Conservation (phyloP, 352 stramenopile species). For the Phytopythium mirpurense region DNA sequence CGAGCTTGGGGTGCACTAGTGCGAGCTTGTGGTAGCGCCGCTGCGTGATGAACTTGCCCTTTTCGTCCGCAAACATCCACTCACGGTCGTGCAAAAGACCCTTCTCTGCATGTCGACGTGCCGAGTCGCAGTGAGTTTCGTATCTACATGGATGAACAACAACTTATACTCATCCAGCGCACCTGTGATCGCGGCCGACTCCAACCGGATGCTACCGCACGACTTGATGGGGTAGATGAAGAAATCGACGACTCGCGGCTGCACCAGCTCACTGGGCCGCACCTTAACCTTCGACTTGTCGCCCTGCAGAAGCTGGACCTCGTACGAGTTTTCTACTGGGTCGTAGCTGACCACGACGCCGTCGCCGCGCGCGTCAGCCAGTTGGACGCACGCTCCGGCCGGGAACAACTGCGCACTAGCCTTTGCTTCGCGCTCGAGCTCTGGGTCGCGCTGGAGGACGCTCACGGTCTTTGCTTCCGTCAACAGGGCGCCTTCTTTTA, state of each 20-base stretch:
- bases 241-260: constrained; percentile 35
- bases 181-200: constrained; percentile 34
- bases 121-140: too few relatives aligned
- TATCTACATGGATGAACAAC: too few relatives aligned
- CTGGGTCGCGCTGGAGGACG: constrained; percentile 28
- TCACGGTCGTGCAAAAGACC: constrained; percentile 65
- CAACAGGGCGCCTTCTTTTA: not conserved
- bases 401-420: constrained; percentile 17
- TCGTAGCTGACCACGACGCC: constrained; percentile 25
- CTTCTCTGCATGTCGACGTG: constrained; percentile 19
- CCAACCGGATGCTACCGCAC: constrained; percentile 56
- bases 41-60: constrained; percentile 67
- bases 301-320: constrained; percentile 15
- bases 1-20: constrained; percentile 46
- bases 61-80: constrained; percentile 73
- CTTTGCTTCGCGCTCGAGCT: constrained; percentile 18
- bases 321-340: constrained; percentile 18
- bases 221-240: constrained; percentile 85
- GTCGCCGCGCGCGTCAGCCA: constrained; percentile 6
- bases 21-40: constrained; percentile 61
- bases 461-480: constrained; percentile 3
- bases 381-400: constrained; percentile 15
- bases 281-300: constrained; percentile 13
- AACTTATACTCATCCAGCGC: not conserved
- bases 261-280: constrained; percentile 15